phyloP scores from a whole-genome alignment of 164 flowering plant genomes.

The Pachysandra terminalis region DNA sequence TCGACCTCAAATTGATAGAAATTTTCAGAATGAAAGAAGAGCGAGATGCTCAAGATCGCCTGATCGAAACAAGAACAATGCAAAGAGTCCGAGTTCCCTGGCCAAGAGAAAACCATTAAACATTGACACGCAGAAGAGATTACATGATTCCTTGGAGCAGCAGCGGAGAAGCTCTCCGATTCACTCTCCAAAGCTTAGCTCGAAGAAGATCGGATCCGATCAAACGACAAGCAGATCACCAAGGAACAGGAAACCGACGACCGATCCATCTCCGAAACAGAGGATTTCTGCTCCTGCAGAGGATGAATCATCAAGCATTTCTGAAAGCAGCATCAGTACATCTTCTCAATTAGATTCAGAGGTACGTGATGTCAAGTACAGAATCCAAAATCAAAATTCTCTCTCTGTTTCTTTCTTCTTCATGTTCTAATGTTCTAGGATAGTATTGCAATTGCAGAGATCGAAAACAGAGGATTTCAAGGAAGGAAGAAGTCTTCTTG shows the following conservation, averaged over 20 bases:
- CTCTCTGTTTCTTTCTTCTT: not conserved
- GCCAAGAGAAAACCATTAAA: slow-evolving; percentile 31
- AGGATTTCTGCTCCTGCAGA: slow-evolving; percentile 16
- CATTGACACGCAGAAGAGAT: slow-evolving; percentile 43
- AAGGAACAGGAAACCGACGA: slow-evolving; percentile 34
- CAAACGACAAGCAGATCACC: slow-evolving; percentile 42
- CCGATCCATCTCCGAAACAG: slow-evolving; percentile 21
- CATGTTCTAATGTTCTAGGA: too few relatives aligned
- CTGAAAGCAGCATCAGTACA: slow-evolving; percentile 16
- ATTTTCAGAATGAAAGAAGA: slow-evolving; percentile 18
- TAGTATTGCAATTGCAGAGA: slow-evolving; percentile 35
- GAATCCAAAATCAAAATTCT: too few relatives aligned
- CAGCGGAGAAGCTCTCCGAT: slow-evolving; percentile 43
- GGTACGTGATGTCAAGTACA: slow-evolving; percentile 43
- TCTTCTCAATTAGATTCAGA: slow-evolving; percentile 58
- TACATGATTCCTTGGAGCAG: slow-evolving; percentile 29
- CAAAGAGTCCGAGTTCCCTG: slow-evolving; percentile 41
- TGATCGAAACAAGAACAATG: slow-evolving; percentile 32
- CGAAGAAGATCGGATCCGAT: slow-evolving; percentile 34
- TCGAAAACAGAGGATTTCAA: slow-evolving; percentile 48
- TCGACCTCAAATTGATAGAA: slow-evolving; percentile 23
- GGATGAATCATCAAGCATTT: slow-evolving; percentile 28
- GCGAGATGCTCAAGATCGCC: slow-evolving; percentile 33
- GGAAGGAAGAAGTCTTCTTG: slow-evolving; percentile 66
- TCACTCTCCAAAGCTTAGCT: slow-evolving; percentile 46